phyloP scores from a whole-genome alignment of 805 yeast genomes.

The Barnettozyma californica region DNA sequence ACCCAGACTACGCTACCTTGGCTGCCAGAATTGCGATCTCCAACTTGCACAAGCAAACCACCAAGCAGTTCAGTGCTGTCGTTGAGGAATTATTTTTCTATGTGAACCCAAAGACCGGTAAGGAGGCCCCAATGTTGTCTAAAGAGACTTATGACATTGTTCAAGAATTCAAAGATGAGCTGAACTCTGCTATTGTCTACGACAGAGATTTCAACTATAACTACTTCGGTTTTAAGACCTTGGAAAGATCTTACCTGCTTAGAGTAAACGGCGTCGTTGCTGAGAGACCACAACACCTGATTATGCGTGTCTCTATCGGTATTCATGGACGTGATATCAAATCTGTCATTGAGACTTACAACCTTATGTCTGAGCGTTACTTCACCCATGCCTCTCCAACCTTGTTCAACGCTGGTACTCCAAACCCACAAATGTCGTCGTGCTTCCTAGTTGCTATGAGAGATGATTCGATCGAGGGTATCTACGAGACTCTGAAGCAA shows the following conservation, averaged over 20 bases:
- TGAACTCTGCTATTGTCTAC: conserved; percentile 69
- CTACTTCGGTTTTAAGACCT: conserved; percentile 89
- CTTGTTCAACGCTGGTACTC: conserved; percentile 87
- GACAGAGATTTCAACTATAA: conserved; percentile 75
- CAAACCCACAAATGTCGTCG: conserved; percentile 79
- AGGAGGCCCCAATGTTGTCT: conserved; percentile 56
- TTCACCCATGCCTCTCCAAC: conserved; percentile 97
- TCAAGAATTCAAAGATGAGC: conserved; percentile 53
- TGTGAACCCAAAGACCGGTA: conserved; percentile 73
- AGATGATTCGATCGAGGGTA: conserved; percentile 94
- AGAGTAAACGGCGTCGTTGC: conserved; percentile 59
- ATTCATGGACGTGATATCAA: conserved; percentile 70
- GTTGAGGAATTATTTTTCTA: conserved; percentile 68
- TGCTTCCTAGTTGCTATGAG: conserved; percentile 89
- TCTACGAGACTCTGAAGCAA: conserved; percentile 81
- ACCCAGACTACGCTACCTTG: conserved; percentile 93
- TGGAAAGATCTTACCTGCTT: conserved; percentile 79
- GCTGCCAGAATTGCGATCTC: conserved; percentile 97
- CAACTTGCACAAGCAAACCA: conserved; percentile 90
- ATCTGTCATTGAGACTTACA: conserved; percentile 73
- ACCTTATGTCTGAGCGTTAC: conserved; percentile 78
- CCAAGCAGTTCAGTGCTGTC: conserved; percentile 77
- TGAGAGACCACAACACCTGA: conserved; percentile 88
- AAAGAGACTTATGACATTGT: conserved; percentile 61
- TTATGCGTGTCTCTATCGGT: conserved; percentile 89